phyloP scores from a whole-genome alignment of 345 rosid genomes.

The Aurinia saxatilis region DNA sequence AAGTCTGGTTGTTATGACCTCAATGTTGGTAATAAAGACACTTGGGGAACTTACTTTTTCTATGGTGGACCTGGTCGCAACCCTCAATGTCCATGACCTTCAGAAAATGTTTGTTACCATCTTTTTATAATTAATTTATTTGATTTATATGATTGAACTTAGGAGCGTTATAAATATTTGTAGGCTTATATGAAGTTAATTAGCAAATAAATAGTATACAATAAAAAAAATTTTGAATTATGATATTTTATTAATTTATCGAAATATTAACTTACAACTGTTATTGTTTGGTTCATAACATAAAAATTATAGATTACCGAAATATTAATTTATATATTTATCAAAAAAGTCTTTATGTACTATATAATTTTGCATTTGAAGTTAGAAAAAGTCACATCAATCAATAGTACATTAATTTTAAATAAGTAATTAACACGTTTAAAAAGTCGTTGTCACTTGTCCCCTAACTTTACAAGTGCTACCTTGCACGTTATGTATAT shows the following conservation, averaged over 20 bases:
- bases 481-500: conserved; percentile 24
- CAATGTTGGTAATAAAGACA: conserved; percentile 1
- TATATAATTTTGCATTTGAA: not conserved
- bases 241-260: too few species aligned
- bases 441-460: conserved; percentile 13
- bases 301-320: too few species aligned
- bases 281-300: too few species aligned
- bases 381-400: not conserved
- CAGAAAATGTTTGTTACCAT: not conserved
- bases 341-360: too few species aligned
- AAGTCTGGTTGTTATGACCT: conserved; percentile 16
- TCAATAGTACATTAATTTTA: not conserved
- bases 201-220: too few species aligned
- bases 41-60: conserved; percentile 54
- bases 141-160: not conserved
- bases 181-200: not conserved
- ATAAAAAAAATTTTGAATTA: too few species aligned
- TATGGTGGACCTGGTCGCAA: conserved; percentile 62
- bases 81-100: not conserved
- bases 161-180: not conserved
- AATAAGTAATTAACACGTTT: conserved; percentile 3
- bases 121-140: not conserved
- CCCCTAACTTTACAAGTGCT: not conserved
- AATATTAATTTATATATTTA: too few species aligned
- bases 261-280: too few species aligned